Evolutionary conservation across 1,284 basidiomycete genomes (phyloP).

Genomic region (Boletus albobrunnescens): DNA sequence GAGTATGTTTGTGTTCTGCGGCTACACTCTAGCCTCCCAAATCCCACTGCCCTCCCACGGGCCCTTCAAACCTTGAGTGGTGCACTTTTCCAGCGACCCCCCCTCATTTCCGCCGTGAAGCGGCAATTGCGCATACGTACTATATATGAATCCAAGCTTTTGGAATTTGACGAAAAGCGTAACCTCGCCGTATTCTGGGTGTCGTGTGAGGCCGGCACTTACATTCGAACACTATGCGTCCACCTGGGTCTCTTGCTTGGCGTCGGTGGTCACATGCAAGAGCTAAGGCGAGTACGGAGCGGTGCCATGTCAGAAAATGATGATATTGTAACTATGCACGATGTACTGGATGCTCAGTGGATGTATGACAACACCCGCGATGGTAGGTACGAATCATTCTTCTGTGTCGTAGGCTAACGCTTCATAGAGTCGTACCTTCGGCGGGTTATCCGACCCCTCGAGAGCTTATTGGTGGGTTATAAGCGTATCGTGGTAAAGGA

Average conservation of each 20-base stretch:
- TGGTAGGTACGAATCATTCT: conserved; percentile 46
- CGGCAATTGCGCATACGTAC: conserved; percentile 97
- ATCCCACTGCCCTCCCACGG: conserved; percentile 83
- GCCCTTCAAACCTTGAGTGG: conserved; percentile 97
- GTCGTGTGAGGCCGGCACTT: conserved; percentile 97
- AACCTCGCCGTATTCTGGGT: conserved; percentile 99
- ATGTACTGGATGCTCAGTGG: conserved; percentile 99
- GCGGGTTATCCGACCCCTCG: conserved; percentile 90
- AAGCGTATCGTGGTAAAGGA: conserved; percentile 99
- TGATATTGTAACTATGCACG: conserved; percentile 99
- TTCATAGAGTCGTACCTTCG: conserved; percentile 89
- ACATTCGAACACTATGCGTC: conserved; percentile 97
- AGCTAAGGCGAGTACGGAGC: conserved; percentile 90
- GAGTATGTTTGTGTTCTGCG: conserved; percentile 98
- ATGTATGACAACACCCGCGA: conserved; percentile 98
- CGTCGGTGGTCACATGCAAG: conserved; percentile 99
- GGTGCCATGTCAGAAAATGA: conserved; percentile 98
- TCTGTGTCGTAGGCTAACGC: conserved; percentile 7
- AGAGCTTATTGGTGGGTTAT: conserved; percentile 92
- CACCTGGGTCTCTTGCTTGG: conserved; percentile 94
- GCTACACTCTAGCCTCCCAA: conserved; percentile 80
- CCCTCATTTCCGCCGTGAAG: conserved; percentile 98
- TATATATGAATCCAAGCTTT: conserved; percentile 93
- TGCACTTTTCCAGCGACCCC: conserved; percentile 98
- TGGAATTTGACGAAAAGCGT: conserved; percentile 97